phyloP scores from a whole-genome alignment of 78 protist genomes.

The Dictyostelium firmibasis region DNA sequence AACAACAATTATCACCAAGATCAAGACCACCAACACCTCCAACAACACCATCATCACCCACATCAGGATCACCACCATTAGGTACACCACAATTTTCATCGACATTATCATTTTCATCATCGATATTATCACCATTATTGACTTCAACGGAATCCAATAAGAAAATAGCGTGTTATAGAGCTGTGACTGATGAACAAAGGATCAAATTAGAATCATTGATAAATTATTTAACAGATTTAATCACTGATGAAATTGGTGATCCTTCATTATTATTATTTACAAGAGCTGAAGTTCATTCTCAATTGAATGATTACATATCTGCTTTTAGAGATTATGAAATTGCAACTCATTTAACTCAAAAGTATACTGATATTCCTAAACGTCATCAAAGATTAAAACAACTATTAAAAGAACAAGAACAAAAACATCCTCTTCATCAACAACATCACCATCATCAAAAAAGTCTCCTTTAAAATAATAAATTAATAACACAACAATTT shows the following conservation, averaged over 20 bases:
- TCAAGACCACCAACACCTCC: background rate
- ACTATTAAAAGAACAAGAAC: background rate
- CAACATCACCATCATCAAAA: too few relatives aligned
- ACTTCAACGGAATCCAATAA: background rate
- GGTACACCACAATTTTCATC: background rate
- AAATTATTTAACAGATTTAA: slow-evolving; percentile 21
- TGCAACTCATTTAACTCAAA: background rate
- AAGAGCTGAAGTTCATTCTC: slow-evolving; percentile 49
- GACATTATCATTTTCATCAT: background rate
- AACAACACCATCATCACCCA: background rate
- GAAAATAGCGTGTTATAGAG: background rate
- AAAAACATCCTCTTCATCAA: too few relatives aligned
- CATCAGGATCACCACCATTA: background rate
- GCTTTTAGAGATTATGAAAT: slow-evolving; percentile 18
- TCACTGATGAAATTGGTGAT: slow-evolving; percentile 21
- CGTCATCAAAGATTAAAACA: slow-evolving; percentile 27
- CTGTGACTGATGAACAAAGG: background rate
- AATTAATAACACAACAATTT: too few relatives aligned
- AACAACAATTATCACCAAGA: background rate
- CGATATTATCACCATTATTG: background rate
- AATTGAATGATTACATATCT: background rate
- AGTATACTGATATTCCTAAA: background rate
- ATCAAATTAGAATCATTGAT: background rate
- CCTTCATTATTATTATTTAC: background rate
- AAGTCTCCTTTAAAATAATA: too few relatives aligned